Evolutionary conservation across 2,329 filamentous ascomycete genomes (phyloP), one percentile per base, ranked within the genome.

Genomic region (Colletotrichum viniferum): DNA sequence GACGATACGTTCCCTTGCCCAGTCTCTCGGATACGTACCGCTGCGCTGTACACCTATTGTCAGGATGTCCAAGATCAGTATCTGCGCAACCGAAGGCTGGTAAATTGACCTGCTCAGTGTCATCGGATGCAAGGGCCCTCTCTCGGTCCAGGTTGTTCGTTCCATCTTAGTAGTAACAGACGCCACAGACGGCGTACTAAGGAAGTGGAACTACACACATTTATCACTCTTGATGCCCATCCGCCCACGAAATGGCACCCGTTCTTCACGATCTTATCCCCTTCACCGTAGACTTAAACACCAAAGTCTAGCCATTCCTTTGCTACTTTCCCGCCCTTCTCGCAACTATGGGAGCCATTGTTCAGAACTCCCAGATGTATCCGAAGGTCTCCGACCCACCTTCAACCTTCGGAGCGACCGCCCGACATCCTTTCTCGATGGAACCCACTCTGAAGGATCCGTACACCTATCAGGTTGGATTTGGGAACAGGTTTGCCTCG

Each of bases 401-500:
- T 16, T 10, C 60, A 13, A 38, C 32, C n/a, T 66, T 62, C 26
- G 71, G 74, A 14, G 74, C 74, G 21, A 77, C 66, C 32, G 77
- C 73, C 21, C 78, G 77, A 56, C 69, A 74, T 58, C 68, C 71
- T 12, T 78, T 77, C 52, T 66, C 76, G 16, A 78, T 73, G 18
- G 62, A 60, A 14, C 16, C 78, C 24, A 60, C 68, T 21, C 55
- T 63, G 9, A 43, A 66, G 18, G 78, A 79, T 70, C 78, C 78
- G 32, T 79, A 79, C 52, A 67, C 56, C 66, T 79, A 79, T 64
- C 78, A 79, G 61, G 77, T 78, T 34, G 78, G 78, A 43, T 79
- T 79, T 74, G 78, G 78, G 14, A 79, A 78, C 26, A 71, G 65
- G 16, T 79, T 79, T 71, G 70, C 77, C 52, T 79, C 78, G 3